phyloP scores from a whole-genome alignment of 805 yeast genomes.

The Metschnikowia colocasiae region DNA sequence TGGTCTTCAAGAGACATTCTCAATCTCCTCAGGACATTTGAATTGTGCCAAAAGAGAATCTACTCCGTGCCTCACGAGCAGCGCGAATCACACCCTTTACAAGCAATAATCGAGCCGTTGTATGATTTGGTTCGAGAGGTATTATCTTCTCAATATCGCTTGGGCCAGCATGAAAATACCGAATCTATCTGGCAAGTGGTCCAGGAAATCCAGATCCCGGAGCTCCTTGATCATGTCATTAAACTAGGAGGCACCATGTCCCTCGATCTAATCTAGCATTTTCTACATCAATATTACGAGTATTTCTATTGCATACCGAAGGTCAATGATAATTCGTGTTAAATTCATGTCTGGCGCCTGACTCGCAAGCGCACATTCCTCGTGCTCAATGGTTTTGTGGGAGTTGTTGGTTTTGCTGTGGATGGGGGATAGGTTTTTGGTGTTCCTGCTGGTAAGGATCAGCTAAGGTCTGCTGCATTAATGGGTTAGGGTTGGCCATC shows the following conservation, averaged over 20 bases:
- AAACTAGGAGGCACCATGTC: constrained; percentile 15
- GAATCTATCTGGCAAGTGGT: constrained; percentile 14
- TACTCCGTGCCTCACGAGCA: constrained; percentile 6
- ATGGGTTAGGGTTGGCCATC: constrained; percentile 44
- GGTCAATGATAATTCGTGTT: neutral
- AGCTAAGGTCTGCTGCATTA: constrained; percentile 29
- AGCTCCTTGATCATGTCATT: constrained; percentile 15
- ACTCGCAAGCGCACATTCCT: constrained; percentile 1
- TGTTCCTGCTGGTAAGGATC: constrained; percentile 27
- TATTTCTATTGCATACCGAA: neutral
- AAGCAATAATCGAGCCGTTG: constrained; percentile 2
- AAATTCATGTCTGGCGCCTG: neutral
- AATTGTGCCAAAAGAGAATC: constrained; percentile 7
- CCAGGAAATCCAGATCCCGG: constrained; percentile 14
- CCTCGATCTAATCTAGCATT: constrained; percentile 9
- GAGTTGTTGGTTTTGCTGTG: constrained; percentile 5
- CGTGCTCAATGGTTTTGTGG: constrained; percentile 2
- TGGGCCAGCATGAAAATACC: constrained; percentile 2
- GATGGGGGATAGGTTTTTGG: neutral
- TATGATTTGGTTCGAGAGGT: constrained; percentile 2
- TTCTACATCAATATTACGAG: neutral
- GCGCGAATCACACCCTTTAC: constrained; percentile 8
- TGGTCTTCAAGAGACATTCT: constrained; percentile 7
- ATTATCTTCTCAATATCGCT: constrained; percentile 4
- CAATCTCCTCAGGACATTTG: constrained; percentile 9